phyloP scores from a whole-genome alignment of 352 stramenopile species.

The Globisporangium irregulare region DNA sequence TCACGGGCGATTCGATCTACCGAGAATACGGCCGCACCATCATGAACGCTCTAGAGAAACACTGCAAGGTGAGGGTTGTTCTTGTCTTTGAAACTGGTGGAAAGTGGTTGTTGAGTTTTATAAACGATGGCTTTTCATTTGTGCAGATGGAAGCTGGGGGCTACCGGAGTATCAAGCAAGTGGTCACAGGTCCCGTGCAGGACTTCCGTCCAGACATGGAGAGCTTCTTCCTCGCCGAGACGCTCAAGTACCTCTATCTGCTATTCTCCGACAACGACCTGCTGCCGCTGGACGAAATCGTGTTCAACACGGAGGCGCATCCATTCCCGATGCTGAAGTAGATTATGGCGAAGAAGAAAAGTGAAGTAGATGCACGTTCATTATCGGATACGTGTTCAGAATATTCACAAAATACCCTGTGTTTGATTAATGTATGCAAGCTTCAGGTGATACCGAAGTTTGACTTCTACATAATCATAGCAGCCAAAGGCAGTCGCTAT shows the following conservation, averaged over 20 bases:
- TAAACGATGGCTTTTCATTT: not conserved
- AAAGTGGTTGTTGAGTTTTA: not conserved
- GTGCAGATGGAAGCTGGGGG: conserved; percentile 42
- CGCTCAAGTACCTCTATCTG: conserved; percentile 92
- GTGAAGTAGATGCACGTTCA: not conserved
- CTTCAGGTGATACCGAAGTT: too few species aligned
- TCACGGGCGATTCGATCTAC: conserved; percentile 83
- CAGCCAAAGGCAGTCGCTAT: too few species aligned
- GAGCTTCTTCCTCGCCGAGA: conserved; percentile 91
- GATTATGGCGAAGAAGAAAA: not conserved
- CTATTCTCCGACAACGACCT: conserved; percentile 78
- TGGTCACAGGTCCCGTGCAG: conserved; percentile 31
- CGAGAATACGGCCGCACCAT: conserved; percentile 74
- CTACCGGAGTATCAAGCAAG: conserved; percentile 63
- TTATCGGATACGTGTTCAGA: not conserved
- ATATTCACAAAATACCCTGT: not conserved
- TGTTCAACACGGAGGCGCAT: conserved; percentile 88
- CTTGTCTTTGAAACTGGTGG: not conserved
- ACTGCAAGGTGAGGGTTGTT: conserved; percentile 44
- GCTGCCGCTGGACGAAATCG: conserved; percentile 63
- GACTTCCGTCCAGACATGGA: conserved; percentile 60
- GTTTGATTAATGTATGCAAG: too few species aligned
- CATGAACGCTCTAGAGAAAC: conserved; percentile 70
- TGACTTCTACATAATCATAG: too few species aligned
- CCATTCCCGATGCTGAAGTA: conserved; percentile 48